A percentile compares a stretch with the other conserved stretches of the same genome.
Evolutionary conservation across 2,329 filamentous ascomycete genomes (phyloP).

Genomic region (Sporothrix pseudoabietina): DNA sequence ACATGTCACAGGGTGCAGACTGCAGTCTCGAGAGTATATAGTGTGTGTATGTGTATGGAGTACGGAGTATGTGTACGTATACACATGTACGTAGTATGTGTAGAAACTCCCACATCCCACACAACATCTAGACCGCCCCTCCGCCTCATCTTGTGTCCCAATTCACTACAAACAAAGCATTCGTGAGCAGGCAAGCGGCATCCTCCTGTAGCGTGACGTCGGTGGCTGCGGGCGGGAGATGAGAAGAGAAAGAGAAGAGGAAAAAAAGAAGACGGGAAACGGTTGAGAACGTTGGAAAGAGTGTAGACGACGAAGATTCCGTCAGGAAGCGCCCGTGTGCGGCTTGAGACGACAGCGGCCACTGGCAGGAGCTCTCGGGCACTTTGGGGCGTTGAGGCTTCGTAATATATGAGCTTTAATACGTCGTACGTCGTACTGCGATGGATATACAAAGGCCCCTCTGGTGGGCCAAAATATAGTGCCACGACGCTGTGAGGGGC

Average conservation of each 20-base stretch:
- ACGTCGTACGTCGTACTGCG: no score
- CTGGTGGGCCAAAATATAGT: not conserved
- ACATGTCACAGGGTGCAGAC: no score
- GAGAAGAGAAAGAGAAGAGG: not conserved
- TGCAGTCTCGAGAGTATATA: no score
- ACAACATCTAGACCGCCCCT: not conserved
- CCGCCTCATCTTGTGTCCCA: not conserved
- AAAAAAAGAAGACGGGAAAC: not conserved
- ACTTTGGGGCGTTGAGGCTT: not conserved
- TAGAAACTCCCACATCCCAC: not conserved
- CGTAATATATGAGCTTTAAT: not conserved
- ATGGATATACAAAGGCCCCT: not conserved
- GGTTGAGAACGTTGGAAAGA: not conserved
- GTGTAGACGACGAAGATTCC: not conserved
- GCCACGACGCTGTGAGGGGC: not conserved
- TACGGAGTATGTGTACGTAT: no score
- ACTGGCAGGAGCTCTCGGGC: no score
- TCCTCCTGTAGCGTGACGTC: constrained; percentile 3
- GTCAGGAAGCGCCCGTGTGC: not conserved
- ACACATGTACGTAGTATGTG: no score
- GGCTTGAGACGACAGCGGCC: not conserved
- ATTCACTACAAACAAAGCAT: not conserved
- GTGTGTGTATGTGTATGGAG: no score
- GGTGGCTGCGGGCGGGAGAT: not conserved
- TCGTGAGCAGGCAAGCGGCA: not conserved